Conservation (phyloP, 768 basidiomycete genomes). For the Tulasnella sp. region DNA sequence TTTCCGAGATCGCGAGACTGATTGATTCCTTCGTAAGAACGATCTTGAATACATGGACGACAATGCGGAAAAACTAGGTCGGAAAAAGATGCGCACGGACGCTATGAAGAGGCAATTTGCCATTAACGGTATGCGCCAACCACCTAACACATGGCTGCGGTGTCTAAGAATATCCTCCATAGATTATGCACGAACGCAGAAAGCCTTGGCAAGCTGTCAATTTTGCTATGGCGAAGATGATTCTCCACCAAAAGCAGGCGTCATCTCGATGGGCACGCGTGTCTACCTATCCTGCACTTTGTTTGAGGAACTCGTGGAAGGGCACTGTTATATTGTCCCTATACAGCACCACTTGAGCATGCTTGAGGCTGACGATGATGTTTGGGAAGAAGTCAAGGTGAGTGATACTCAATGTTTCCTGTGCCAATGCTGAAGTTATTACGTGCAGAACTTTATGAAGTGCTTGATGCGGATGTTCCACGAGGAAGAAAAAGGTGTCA, state of each 20-base stretch:
- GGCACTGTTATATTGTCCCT: slow-evolving; percentile 92
- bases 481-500: slow-evolving; percentile 81
- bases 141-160: background rate
- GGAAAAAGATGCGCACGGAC: slow-evolving; percentile 92
- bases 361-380: slow-evolving; percentile 91
- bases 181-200: slow-evolving; percentile 95
- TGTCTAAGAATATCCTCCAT: background rate
- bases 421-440: background rate
- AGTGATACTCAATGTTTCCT: slow-evolving; percentile 21
- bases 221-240: slow-evolving; percentile 94
- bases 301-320: slow-evolving; percentile 76
- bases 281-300: slow-evolving; percentile 83
- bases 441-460: slow-evolving; percentile 67
- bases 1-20: background rate
- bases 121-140: slow-evolving; percentile 56
- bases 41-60: slow-evolving; percentile 94
- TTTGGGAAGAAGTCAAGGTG: slow-evolving; percentile 95
- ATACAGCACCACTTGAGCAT: slow-evolving; percentile 85
- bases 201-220: slow-evolving; percentile 68
- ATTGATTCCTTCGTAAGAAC: slow-evolving; percentile 35
- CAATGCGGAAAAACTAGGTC: slow-evolving; percentile 81
- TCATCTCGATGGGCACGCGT: slow-evolving; percentile 83
- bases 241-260: slow-evolving; percentile 70
- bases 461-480: slow-evolving; percentile 92
- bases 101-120: slow-evolving; percentile 96